Conservation (phyloP, 2,329 filamentous ascomycete species). For the Ascochyta fabae region DNA sequence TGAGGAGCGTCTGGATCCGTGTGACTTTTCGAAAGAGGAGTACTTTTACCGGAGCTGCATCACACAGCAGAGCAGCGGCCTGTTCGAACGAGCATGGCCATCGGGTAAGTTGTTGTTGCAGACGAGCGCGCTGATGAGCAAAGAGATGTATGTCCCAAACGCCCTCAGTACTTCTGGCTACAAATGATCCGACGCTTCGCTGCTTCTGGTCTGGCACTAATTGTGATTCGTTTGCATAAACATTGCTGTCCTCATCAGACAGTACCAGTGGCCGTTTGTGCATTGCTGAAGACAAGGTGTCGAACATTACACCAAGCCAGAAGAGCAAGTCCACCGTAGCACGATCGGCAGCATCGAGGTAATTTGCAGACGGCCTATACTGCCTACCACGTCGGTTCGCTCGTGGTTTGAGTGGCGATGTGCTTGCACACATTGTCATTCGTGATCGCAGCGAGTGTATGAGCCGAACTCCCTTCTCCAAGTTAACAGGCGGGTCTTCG, state of each 20-base stretch:
- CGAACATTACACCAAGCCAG: constrained; percentile 67
- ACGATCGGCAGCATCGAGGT: constrained; percentile 45
- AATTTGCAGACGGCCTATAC: constrained; percentile 21
- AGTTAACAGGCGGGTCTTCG: constrained; percentile 47
- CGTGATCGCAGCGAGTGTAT: constrained; percentile 47
- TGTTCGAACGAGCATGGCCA: constrained; percentile 65
- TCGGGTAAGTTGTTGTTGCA: constrained; percentile 36
- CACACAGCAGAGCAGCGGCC: constrained; percentile 58
- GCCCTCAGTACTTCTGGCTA: constrained; percentile 10
- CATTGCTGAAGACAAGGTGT: constrained; percentile 63
- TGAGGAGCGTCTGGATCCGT: constrained; percentile 61
- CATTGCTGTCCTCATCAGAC: constrained; percentile 55
- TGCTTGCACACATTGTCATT: constrained; percentile 32
- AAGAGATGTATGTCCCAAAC: constrained; percentile 52
- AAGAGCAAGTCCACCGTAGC: constrained; percentile 62
- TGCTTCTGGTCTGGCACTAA: constrained; percentile 9
- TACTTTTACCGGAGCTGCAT: constrained; percentile 65
- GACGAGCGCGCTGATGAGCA: constrained; percentile 36
- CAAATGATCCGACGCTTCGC: neutral
- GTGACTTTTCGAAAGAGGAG: constrained; percentile 64
- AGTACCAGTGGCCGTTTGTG: constrained; percentile 55
- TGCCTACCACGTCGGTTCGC: constrained; percentile 19
- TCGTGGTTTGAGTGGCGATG: constrained; percentile 17
- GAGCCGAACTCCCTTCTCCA: constrained; percentile 51
- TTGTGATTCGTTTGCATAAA: constrained; percentile 29